phyloP scores from a whole-genome alignment of 192 early-diverging fungal species.

The Pilaira anomala region DNA sequence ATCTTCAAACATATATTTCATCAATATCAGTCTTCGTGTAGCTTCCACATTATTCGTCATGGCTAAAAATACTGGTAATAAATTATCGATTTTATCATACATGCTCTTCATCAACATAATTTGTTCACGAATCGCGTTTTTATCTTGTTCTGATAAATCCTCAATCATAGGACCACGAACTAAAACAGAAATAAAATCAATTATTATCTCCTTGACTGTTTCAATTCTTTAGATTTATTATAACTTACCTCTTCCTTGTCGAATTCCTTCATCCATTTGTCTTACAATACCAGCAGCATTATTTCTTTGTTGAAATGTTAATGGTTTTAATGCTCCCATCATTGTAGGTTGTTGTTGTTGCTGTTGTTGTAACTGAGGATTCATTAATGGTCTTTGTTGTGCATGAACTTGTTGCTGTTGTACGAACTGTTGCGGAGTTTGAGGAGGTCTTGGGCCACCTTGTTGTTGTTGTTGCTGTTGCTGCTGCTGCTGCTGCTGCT shows the following conservation, averaged over 20 bases:
- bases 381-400: conserved; percentile 15
- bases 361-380: neutral
- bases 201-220: neutral
- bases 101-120: conserved; percentile 40
- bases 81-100: conserved; percentile 44
- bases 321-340: neutral
- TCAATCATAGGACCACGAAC: conserved; percentile 29
- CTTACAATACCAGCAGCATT: conserved; percentile 37
- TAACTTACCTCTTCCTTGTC: conserved; percentile 35
- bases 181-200: conserved; percentile 5
- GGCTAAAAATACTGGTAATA: conserved; percentile 47
- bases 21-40: conserved; percentile 44
- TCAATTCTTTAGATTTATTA: neutral
- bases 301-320: conserved; percentile 24
- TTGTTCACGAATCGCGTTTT: conserved; percentile 41
- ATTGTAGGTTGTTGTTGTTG: neutral
- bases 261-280: conserved; percentile 38
- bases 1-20: conserved; percentile 56
- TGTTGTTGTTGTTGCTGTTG: conserved; percentile 26
- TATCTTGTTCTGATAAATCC: conserved; percentile 40
- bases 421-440: conserved; percentile 28
- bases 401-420: conserved; percentile 18
- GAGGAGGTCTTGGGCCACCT: neutral
- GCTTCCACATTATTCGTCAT: conserved; percentile 46
- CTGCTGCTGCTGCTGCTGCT: conserved; percentile 23